Percentiles rank a stretch among this genome's conserved stretches.
Conservation (phyloP, 345 rosid genomes). For the Syzygium aromaticum region DNA sequence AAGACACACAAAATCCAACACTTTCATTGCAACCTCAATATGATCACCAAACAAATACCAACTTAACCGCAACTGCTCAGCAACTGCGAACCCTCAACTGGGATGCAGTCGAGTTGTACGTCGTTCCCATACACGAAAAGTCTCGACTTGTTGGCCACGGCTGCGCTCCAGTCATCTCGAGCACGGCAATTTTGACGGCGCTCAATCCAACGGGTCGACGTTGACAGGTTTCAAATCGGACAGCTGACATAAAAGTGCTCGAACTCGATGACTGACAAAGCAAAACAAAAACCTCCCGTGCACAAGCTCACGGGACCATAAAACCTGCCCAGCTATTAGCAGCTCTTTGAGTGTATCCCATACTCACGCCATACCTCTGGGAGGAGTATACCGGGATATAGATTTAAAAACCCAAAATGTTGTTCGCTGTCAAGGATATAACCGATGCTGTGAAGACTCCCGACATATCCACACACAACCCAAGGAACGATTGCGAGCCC, state of each 20-base stretch:
- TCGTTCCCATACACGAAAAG: not conserved
- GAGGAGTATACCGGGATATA: too few relatives aligned
- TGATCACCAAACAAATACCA: not conserved
- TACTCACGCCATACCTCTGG: not conserved
- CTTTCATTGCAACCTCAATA: too few relatives aligned
- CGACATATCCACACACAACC: not conserved
- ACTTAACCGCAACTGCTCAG: too few relatives aligned
- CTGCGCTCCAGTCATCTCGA: not conserved
- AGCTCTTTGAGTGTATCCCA: not conserved
- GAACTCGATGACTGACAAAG: not conserved
- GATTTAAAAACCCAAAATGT: rapidly evolving
- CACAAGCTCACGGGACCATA: not conserved
- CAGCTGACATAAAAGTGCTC: not conserved
- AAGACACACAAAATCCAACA: too few relatives aligned
- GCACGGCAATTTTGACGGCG: not conserved
- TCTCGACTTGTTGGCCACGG: not conserved
- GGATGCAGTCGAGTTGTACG: too few relatives aligned
- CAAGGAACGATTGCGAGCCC: not conserved
- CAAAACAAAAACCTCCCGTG: not conserved
- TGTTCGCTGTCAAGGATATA: rapidly evolving
- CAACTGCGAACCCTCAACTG: too few relatives aligned
- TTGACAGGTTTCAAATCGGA: not conserved
- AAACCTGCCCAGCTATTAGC: not conserved
- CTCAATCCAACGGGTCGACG: too few relatives aligned
- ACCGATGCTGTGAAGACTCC: not conserved